These are phyloP conservation scores for Arthrobotrys megalospora DNA, from an alignment of 2,329 filamentous ascomycete species.

Conservation along the genomic window DNA sequence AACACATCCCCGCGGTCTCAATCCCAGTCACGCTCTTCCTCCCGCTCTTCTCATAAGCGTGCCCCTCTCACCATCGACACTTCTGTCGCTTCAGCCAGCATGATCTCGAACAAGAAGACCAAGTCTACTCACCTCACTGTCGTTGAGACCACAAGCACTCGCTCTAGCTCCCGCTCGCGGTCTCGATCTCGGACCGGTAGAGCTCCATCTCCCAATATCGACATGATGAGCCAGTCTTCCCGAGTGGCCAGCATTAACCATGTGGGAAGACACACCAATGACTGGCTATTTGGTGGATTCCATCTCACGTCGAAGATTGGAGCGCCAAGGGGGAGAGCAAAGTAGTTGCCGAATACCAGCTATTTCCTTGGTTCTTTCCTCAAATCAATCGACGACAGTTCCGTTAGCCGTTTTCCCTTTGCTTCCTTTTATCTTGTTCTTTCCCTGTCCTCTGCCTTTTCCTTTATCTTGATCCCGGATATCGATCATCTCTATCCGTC, in stretches of 20 bases:
- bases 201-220: conserved; percentile 34
- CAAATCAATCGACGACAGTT: not conserved
- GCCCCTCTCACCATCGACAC: conserved; percentile 51
- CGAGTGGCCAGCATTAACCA: conserved; percentile 58
- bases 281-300: conserved; percentile 61
- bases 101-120: conserved; percentile 44
- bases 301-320: conserved; percentile 57
- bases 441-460: not conserved
- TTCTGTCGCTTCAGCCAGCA: conserved; percentile 27
- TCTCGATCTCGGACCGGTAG: conserved; percentile 13
- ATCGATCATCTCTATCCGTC: conserved; percentile 10
- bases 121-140: conserved; percentile 51
- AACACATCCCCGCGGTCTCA: conserved; percentile 45
- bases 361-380: conserved; percentile 8
- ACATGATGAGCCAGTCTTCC: conserved; percentile 43
- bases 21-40: conserved; percentile 42
- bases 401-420: conserved; percentile 13
- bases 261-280: conserved; percentile 57
- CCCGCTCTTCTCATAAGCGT: conserved; percentile 54
- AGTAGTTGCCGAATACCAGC: conserved; percentile 17
- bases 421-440: not conserved
- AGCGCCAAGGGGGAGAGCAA: conserved; percentile 45
- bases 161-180: conserved; percentile 44
- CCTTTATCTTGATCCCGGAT: not conserved
- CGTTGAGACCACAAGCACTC: conserved; percentile 11